Evolutionary conservation across 495 filamentous ascomycete genomes (phyloP).

Genomic region (Immersiella caudata): DNA sequence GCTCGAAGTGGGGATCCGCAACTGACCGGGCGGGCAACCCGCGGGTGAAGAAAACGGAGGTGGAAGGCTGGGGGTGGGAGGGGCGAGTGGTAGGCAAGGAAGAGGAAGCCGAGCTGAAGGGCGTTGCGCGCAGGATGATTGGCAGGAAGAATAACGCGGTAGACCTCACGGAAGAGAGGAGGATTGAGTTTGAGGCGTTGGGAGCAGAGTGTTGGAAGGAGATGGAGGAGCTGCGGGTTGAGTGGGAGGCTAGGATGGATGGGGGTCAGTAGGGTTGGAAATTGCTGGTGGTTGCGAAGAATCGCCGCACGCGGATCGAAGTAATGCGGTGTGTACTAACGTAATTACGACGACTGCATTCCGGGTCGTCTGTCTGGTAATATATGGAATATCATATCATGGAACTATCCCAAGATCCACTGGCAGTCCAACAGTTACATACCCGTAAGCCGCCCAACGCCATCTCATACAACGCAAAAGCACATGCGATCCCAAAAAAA

Average conservation of each 20-base stretch:
- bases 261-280: background rate
- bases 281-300: too few relatives aligned
- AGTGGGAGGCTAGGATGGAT: conserved; percentile 68
- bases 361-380: too few relatives aligned
- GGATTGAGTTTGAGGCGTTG: conserved; percentile 71
- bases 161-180: conserved; percentile 65
- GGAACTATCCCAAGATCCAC: too few relatives aligned
- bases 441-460: background rate
- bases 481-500: conserved; percentile 7
- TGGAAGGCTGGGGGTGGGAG: conserved; percentile 83
- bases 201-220: conserved; percentile 75
- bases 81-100: conserved; percentile 63
- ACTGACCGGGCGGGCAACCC: conserved; percentile 60
- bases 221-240: conserved; percentile 79
- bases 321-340: too few relatives aligned
- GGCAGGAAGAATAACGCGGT: conserved; percentile 59
- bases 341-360: too few relatives aligned
- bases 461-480: conserved; percentile 7
- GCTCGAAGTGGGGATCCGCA: conserved; percentile 83
- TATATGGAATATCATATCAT: too few relatives aligned
- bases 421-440: too few relatives aligned
- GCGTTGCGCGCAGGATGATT: conserved; percentile 38
- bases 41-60: conserved; percentile 69
- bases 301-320: too few relatives aligned
- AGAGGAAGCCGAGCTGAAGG: conserved; percentile 37